Evolutionary conservation across 73 alveolate species (phyloP).

Genomic region (Tetrahymena elliotti): DNA sequence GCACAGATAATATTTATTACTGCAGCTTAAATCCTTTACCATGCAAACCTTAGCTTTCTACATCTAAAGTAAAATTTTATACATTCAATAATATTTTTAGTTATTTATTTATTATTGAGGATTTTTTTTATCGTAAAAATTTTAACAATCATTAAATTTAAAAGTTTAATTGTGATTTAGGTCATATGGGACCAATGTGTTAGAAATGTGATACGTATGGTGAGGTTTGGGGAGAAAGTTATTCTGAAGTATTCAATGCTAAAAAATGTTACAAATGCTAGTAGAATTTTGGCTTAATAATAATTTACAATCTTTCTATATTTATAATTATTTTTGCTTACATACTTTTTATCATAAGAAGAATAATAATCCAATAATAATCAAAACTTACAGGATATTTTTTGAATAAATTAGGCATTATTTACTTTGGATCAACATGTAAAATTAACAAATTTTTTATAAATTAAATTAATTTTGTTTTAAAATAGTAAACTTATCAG

Average conservation of each 20-base stretch:
- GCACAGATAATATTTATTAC: not conserved
- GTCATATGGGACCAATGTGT: not conserved
- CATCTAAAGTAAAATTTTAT: not conserved
- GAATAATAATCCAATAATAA: not conserved
- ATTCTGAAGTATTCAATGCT: not conserved
- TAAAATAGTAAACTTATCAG: not conserved
- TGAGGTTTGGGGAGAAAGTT: not conserved
- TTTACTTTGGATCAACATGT: not conserved
- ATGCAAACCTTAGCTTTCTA: not conserved
- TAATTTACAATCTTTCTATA: too few relatives aligned
- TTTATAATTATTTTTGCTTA: not conserved
- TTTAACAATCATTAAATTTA: too few relatives aligned
- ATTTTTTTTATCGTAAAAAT: too few relatives aligned
- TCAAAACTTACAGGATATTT: not conserved
- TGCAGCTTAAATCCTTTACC: not conserved
- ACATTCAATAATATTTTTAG: too few relatives aligned
- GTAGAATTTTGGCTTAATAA: not conserved
- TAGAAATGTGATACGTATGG: not conserved
- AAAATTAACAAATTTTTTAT: too few relatives aligned
- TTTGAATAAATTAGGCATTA: not conserved
- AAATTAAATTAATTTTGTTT: too few relatives aligned
- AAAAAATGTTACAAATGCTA: not conserved
- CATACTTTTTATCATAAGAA: not conserved
- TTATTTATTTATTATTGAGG: too few relatives aligned
- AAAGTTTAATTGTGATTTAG: not conserved